Evolutionary conservation across 2,329 filamentous ascomycete species (phyloP).

Genomic region (Cladosporium sp.): DNA sequence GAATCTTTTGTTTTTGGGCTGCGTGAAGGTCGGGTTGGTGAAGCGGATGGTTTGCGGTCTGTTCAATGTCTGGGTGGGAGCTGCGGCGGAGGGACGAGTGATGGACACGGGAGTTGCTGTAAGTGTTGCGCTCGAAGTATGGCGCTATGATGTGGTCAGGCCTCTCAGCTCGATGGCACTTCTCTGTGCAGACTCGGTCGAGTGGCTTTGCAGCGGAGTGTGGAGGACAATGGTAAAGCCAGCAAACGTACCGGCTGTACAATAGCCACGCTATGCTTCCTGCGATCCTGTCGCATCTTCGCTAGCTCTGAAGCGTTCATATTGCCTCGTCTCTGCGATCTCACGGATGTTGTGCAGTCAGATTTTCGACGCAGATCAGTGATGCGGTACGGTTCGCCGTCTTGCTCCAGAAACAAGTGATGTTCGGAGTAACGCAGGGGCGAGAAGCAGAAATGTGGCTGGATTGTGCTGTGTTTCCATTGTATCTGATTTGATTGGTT

Average conservation of each 20-base stretch:
- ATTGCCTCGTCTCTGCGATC: neutral
- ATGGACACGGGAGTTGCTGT: neutral
- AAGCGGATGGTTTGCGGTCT: conserved; percentile 7
- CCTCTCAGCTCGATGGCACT: neutral
- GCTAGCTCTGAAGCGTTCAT: conserved; percentile 4
- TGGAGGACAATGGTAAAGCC: neutral
- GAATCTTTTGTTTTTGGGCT: neutral
- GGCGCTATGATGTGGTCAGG: neutral
- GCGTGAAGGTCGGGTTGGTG: neutral
- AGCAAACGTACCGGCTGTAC: neutral
- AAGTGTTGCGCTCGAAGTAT: neutral
- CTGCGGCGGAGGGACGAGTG: conserved; percentile 8
- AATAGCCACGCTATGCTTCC: conserved; percentile 3
- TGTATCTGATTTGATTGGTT: neutral
- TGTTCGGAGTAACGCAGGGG: neutral
- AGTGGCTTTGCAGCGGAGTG: too few species aligned
- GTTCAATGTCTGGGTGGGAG: neutral
- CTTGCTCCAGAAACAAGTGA: neutral
- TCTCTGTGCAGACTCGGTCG: neutral
- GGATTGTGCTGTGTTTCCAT: neutral
- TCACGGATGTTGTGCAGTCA: neutral
- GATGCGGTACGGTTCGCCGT: neutral
- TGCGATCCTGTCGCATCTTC: conserved; percentile 12
- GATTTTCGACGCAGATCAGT: neutral
- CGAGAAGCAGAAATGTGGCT: neutral